Evolutionary conservation across 305 asterid genomes (phyloP).

Genomic region (Fraxinus xanthoxyloides): DNA sequence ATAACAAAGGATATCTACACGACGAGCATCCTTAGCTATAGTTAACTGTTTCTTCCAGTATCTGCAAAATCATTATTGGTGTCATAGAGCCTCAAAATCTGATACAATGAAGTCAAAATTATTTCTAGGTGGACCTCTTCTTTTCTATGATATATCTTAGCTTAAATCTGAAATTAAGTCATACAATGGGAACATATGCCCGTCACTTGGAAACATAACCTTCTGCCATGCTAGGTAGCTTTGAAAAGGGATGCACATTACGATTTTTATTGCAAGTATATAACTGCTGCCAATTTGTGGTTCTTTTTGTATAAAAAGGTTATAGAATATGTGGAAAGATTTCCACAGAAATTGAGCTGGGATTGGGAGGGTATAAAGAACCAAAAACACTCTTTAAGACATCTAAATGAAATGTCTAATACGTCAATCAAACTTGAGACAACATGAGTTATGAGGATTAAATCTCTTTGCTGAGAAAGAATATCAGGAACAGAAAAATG

Average conservation of each 20-base stretch:
- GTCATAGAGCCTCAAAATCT: no score
- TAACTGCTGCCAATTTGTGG: background rate
- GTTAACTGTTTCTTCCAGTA: conserved; percentile 84
- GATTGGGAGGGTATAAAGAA: background rate
- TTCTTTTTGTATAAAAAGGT: background rate
- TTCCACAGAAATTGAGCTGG: background rate
- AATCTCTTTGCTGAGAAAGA: background rate
- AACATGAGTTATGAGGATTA: background rate
- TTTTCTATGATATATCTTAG: background rate
- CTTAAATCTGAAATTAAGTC: background rate
- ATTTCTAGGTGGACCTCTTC: background rate
- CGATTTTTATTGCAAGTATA: background rate
- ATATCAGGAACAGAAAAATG: background rate
- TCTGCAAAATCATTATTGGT: no score
- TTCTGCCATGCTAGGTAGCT: background rate
- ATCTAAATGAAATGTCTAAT: background rate
- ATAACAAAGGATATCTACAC: conserved; percentile 74
- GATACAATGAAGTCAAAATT: background rate
- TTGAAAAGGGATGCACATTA: background rate
- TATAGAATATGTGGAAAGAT: background rate
- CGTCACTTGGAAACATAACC: background rate
- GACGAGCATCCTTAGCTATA: conserved; percentile 90
- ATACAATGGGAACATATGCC: background rate
- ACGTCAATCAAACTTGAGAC: background rate
- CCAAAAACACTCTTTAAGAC: background rate